These are phyloP conservation scores for Starmerella davenportii DNA, from an alignment of 805 yeast species.

Conservation along the genomic window DNA sequence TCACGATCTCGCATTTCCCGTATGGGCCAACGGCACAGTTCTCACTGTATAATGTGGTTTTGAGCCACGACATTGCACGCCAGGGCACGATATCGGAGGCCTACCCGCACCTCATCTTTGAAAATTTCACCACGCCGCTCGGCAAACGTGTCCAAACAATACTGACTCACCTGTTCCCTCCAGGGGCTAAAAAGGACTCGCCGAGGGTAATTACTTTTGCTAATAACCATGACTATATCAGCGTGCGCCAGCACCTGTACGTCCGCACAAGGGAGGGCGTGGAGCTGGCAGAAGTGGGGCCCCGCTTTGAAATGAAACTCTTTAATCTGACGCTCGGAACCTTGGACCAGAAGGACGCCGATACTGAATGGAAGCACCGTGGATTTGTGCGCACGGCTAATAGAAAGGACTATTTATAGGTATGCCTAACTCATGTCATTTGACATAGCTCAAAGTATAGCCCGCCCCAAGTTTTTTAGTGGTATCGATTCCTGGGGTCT, in stretches of 20 bases:
- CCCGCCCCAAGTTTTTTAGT: too few species aligned
- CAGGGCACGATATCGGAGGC: constrained; percentile 81
- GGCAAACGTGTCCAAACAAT: constrained; percentile 70
- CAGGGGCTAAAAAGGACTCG: constrained; percentile 83
- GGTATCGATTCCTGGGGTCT: background rate
- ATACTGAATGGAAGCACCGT: constrained; percentile 90
- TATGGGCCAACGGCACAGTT: constrained; percentile 95
- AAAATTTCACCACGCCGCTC: constrained; percentile 61
- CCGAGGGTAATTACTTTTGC: constrained; percentile 86
- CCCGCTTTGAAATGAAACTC: constrained; percentile 92
- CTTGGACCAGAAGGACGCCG: constrained; percentile 87
- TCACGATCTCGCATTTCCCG: constrained; percentile 87
- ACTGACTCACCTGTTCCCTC: constrained; percentile 81
- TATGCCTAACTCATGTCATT: too few species aligned
- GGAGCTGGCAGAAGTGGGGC: constrained; percentile 91
- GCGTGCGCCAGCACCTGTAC: constrained; percentile 89
- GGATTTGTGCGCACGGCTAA: constrained; percentile 90
- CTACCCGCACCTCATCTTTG: constrained; percentile 85
- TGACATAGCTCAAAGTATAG: too few species aligned
- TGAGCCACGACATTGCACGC: constrained; percentile 78
- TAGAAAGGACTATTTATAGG: constrained; percentile 74
- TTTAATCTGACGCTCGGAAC: constrained; percentile 81
- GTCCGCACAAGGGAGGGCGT: constrained; percentile 76
- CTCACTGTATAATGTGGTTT: constrained; percentile 81
- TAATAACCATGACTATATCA: constrained; percentile 77